These are phyloP conservation scores for Orbilia quercus DNA, from an alignment of 2,329 filamentous ascomycete genomes.

Conservation along the genomic window DNA sequence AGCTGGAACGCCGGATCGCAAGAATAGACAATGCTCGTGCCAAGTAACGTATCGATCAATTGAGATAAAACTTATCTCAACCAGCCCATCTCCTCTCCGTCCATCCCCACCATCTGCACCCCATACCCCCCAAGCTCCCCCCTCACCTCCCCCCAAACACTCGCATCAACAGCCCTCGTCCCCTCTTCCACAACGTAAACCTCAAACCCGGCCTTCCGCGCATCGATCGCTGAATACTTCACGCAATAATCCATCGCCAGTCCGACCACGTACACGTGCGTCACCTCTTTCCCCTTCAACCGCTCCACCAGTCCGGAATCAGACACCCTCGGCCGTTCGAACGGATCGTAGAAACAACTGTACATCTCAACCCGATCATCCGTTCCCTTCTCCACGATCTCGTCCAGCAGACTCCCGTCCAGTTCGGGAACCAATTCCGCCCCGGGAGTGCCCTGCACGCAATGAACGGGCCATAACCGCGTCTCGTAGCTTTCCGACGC, in stretches of 20 bases:
- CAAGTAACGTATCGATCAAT: too few species aligned
- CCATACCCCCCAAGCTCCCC: constrained; percentile 70
- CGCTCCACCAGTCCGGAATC: constrained; percentile 73
- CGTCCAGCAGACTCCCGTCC: constrained; percentile 70
- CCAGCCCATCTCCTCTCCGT: constrained; percentile 69
- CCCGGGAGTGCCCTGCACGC: constrained; percentile 79
- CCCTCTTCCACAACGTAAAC: constrained; percentile 82
- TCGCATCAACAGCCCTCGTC: constrained; percentile 76
- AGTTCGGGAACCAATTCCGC: constrained; percentile 80
- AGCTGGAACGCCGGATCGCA: too few species aligned
- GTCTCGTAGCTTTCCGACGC: constrained; percentile 72
- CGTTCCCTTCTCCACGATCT: constrained; percentile 80
- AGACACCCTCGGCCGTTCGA: constrained; percentile 70
- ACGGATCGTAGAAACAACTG: constrained; percentile 86
- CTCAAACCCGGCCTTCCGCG: constrained; percentile 77
- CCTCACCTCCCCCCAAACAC: constrained; percentile 70
- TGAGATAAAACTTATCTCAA: constrained; percentile 61
- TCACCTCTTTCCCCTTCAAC: constrained; percentile 72
- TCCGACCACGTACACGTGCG: constrained; percentile 86
- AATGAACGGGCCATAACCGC: constrained; percentile 89
- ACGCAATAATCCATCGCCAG: constrained; percentile 93
- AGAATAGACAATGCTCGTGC: too few species aligned
- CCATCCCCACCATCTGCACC: constrained; percentile 72
- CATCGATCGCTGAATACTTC: constrained; percentile 81
- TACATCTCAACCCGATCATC: constrained; percentile 87